Evolutionary conservation across 2,329 filamentous ascomycete genomes (phyloP), one percentile per base, ranked within the genome.

Genomic region (Cytospora schulzeri): DNA sequence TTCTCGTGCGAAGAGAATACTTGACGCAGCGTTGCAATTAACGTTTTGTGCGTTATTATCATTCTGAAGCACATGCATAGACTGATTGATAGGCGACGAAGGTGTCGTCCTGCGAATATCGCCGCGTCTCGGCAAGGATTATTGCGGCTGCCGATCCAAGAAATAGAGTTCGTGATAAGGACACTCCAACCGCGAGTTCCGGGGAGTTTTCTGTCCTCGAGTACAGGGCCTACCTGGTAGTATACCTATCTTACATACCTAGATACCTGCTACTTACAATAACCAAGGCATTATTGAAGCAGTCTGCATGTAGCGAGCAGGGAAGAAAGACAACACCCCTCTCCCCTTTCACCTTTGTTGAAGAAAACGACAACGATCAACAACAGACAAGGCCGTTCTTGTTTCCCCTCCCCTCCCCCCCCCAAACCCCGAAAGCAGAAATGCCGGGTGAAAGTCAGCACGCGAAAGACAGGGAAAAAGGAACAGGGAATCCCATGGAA

Each of bases 101-200:
- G 51, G 26, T 38, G n/a, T n/a, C n/a, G 59, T 38, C 28, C 48
- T 22, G 59, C 59, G 28, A 55, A 4, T 9, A 31, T 48, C 52
- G 59, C 59, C 59, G 59, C 54, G 35, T 61, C 54, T 61, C 59
- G 59, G 51, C 59, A 53, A 48, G 48, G 31, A 9, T 17, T 22
- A 45, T 55, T 41, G 59, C 59, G 54, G 54, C 51, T 35, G 59
- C 51, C 59, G 59, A 61, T 50, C 59, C 33, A 55, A 35, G 51
- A 19, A 60, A n/a, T 52, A 33, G n/a, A 52, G 48, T 41, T 26
- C 15, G 48, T 51, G 33, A 54, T 61, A 61, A 31, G 52, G 28
- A 55, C 59, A 61, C 59, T 50, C 59, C 59, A 33, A 52, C 59
- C 59, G 59, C 59, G 51, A 22, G 52, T 55, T 33, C 59, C 51